Evolutionary conservation across 2,329 filamentous ascomycete species (phyloP).

Genomic region (Ciborinia camelliae): DNA sequence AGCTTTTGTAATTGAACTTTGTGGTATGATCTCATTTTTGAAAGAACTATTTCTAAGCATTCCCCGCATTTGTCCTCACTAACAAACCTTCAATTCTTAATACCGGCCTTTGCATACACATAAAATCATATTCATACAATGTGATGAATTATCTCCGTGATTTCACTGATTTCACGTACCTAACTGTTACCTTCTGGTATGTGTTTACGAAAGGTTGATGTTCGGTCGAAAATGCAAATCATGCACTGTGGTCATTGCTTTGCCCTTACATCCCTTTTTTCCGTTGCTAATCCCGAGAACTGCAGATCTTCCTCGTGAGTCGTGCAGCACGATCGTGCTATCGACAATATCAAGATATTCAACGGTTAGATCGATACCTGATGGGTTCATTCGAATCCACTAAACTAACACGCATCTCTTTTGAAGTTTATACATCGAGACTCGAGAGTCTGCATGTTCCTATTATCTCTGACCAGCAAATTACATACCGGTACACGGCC

Average conservation of each 20-base stretch:
- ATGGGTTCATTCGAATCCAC: not conserved
- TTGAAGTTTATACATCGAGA: not conserved
- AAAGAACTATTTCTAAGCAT: slow-evolving; percentile 6
- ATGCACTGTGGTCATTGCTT: not conserved
- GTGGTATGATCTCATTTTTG: not conserved
- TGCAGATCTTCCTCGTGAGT: not conserved
- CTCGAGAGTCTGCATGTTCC: not conserved
- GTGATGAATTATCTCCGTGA: not conserved
- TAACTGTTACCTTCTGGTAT: not conserved
- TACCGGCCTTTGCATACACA: not conserved
- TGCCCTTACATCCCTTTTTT: not conserved
- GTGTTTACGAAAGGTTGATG: too few relatives aligned
- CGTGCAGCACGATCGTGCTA: not conserved
- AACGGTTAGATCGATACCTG: not conserved
- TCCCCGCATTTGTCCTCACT: not conserved
- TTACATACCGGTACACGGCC: not conserved
- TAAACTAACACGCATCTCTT: not conserved
- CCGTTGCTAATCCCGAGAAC: not conserved
- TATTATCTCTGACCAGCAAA: not conserved
- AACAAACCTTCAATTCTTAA: not conserved
- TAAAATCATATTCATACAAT: not conserved
- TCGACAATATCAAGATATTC: not conserved
- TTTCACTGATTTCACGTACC: too few relatives aligned
- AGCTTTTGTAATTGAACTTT: not conserved
- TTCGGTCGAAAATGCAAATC: not conserved